A percentile compares a stretch with the other conserved stretches of the same genome.
Conservation (phyloP, 306 rosid genomes). For the Cicer cuneatum region DNA sequence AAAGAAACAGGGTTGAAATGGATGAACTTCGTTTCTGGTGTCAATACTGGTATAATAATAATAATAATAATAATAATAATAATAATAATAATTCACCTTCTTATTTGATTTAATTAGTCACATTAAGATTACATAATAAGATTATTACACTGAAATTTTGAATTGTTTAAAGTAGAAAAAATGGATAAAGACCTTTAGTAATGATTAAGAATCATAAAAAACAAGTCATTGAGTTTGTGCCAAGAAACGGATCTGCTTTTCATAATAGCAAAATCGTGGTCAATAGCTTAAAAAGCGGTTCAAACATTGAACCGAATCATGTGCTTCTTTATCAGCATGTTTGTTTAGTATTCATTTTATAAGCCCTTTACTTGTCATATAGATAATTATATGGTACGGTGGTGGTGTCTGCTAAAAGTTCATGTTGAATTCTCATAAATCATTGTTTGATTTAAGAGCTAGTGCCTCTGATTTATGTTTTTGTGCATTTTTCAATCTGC, state of each 20-base stretch:
- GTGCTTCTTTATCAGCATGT: slow-evolving; percentile 34
- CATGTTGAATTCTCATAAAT: background rate
- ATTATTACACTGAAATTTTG: slow-evolving; percentile 13
- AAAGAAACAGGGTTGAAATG: slow-evolving; percentile 59
- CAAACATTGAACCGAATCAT: slow-evolving; percentile 37
- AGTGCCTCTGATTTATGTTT: slow-evolving; percentile 1
- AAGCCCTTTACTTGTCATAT: background rate
- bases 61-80: too few relatives aligned
- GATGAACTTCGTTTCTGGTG: slow-evolving; percentile 96
- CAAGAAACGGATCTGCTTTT: slow-evolving; percentile 43
- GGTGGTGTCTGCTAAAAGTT: background rate
- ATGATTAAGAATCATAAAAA: slow-evolving; percentile 25
- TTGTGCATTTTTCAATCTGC: slow-evolving; percentile 39
- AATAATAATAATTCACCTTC: slow-evolving; percentile 10
- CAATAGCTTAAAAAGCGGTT: slow-evolving; percentile 37
- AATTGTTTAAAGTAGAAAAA: slow-evolving; percentile 12
- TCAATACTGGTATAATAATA: slow-evolving; percentile 72
- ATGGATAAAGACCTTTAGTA: slow-evolving; percentile 24
- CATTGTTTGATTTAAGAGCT: background rate
- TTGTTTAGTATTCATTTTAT: slow-evolving; percentile 31
- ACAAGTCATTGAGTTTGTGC: slow-evolving; percentile 16
- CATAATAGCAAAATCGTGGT: slow-evolving; percentile 24
- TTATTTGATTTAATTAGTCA: slow-evolving; percentile 10
- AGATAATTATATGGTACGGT: slow-evolving; percentile 7
- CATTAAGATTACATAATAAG: background rate